These are phyloP conservation scores for Stephanocyclus meneghinianus DNA, from an alignment of 352 stramenopile species.

Conservation along the genomic window DNA sequence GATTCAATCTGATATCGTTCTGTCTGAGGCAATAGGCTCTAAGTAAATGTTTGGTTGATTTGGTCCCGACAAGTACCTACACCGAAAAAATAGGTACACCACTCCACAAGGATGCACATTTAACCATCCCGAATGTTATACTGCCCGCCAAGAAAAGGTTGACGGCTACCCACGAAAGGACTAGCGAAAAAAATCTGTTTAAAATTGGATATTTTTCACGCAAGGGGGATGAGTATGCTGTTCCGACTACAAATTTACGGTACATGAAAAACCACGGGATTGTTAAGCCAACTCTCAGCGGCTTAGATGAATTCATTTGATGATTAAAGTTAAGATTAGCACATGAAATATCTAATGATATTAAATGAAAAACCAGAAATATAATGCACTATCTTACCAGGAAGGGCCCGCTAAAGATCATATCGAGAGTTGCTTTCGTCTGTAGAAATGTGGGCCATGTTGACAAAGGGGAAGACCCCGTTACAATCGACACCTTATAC, in stretches of 20 bases:
- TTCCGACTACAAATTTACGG: constrained; percentile 34
- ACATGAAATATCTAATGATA: too few species aligned
- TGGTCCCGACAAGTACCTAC: neutral
- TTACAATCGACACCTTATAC: constrained; percentile 34
- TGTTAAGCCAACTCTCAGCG: constrained; percentile 38
- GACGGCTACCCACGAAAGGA: constrained; percentile 31
- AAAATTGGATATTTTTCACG: constrained; percentile 50
- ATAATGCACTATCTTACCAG: neutral
- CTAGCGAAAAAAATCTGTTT: constrained; percentile 35
- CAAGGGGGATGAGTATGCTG: constrained; percentile 33
- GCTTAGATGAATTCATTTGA: neutral
- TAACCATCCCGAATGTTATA: constrained; percentile 32
- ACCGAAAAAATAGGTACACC: constrained; percentile 28
- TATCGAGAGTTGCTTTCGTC: constrained; percentile 36
- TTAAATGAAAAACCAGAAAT: too few species aligned
- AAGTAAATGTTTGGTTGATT: too few species aligned
- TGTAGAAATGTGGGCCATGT: constrained; percentile 42
- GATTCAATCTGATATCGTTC: too few species aligned
- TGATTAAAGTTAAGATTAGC: too few species aligned
- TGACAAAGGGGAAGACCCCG: constrained; percentile 28
- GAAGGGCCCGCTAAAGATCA: constrained; percentile 50
- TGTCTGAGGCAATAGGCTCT: too few species aligned
- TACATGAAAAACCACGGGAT: constrained; percentile 58
- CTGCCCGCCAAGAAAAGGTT: constrained; percentile 42
- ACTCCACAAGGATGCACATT: constrained; percentile 18